Base-by-base conservation (phyloP, 495 filamentous ascomycete genomes). In the Hypoxylon lenormandii region DNA sequence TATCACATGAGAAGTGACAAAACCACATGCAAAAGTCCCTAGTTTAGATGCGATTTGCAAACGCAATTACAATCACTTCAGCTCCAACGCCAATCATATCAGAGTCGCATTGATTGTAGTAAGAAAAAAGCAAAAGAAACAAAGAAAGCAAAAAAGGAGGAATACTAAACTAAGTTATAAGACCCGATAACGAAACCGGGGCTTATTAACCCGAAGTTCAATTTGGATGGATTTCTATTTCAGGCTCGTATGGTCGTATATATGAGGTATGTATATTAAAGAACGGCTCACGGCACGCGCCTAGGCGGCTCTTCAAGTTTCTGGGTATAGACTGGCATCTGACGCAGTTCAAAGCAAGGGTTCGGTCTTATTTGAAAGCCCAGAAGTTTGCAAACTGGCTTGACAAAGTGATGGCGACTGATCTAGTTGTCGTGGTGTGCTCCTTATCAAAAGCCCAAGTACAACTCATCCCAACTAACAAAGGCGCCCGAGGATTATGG, bases 1-100 rank as follows among this genome's bases (percentile, higher is more conserved):
- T 52, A 52, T 66, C 56, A 70, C 61, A 66, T 66, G 61, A 66
- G 56, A 62, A 66, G 21, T 60, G 66, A 64, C 45, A 56, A 47
- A 64, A 21, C 49, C 18, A 18, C 12, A 37, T 15, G 12, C 33
- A 30, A 33, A 33, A 33, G 37, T 45, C 28, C 49, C 36, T 15
- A 49, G 30, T 11, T 60, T 23, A 49, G 48, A 16, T 19, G 18
- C 33, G 42, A 54, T 55, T 60, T 60, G 45, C 60, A 64, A 70
- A 64, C 66, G 45, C 60, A 64, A 70, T 70, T 60, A 53, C 42
- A 36, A 33, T 7, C 38, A 40, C 22, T 23, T 18, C 42, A 54
- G 42, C 60, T 22, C 36, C 26, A 52, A 16, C 49, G 36, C 45
- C 50, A 40, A 43, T 28, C 30, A 38, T 12, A 6, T 40, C 13